phyloP scores from a whole-genome alignment of 331 rosid species.

The Malus hybrid region DNA sequence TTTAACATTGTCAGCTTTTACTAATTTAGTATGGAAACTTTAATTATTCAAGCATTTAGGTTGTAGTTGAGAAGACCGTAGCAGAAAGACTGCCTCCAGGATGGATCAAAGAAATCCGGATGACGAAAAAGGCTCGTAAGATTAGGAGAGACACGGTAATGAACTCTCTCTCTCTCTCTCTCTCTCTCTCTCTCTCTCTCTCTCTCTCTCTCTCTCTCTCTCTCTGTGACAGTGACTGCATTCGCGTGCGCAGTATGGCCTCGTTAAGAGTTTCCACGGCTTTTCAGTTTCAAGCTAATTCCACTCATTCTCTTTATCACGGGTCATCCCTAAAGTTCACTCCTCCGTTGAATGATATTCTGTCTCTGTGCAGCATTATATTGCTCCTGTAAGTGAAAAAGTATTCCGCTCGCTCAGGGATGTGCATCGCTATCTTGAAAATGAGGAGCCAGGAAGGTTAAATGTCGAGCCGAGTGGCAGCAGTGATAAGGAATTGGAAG shows the following conservation, averaged over 20 bases:
- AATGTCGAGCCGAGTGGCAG: constrained; percentile 20
- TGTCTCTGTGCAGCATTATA: constrained; percentile 42
- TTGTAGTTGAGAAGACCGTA: constrained; percentile 42
- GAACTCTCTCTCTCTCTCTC: constrained; percentile 8
- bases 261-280: too few relatives aligned
- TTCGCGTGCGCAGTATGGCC: too few relatives aligned
- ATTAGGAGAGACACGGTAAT: constrained; percentile 54
- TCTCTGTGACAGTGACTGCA: too few relatives aligned
- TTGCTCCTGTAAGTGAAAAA: constrained; percentile 53
- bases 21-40: constrained; percentile 33
- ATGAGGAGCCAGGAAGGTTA: constrained; percentile 38
- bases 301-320: too few relatives aligned
- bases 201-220: not conserved
- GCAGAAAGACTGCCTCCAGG: constrained; percentile 56
- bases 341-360: too few relatives aligned
- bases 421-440: constrained; percentile 37
- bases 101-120: constrained; percentile 50
- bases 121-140: constrained; percentile 23
- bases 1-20: not conserved
- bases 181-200: not conserved
- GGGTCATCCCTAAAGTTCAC: too few relatives aligned
- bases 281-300: too few relatives aligned
- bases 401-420: constrained; percentile 48
- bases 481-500: constrained; percentile 18
- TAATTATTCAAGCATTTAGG: constrained; percentile 56